Evolutionary conservation across 1,139 yeast species (phyloP).

Genomic region (Candida gigantensis): DNA sequence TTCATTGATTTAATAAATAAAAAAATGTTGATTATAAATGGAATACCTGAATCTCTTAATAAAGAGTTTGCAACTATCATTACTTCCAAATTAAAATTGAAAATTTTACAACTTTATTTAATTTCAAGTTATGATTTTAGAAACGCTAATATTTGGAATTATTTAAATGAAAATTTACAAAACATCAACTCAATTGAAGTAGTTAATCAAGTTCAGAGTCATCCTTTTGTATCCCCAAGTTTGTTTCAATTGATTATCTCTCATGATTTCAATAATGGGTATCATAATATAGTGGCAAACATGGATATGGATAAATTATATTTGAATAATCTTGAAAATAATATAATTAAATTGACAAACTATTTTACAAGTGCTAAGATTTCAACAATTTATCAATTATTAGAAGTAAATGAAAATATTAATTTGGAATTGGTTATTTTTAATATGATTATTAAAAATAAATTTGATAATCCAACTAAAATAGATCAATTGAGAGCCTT

Average conservation of each 20-base stretch:
- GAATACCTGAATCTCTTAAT: too few relatives aligned
- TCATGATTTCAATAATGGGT: conserved; percentile 11
- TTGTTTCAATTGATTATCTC: conserved; percentile 2
- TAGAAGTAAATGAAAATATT: conserved; percentile 13
- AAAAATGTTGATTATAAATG: conserved; percentile 31
- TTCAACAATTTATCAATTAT: conserved; percentile 18
- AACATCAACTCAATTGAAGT: neutral
- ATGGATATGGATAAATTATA: conserved; percentile 19
- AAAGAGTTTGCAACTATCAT: too few relatives aligned
- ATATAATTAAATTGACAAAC: conserved; percentile 29
- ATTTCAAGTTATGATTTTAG: conserved; percentile 38
- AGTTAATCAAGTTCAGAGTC: conserved; percentile 3
- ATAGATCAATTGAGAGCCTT: conserved; percentile 36
- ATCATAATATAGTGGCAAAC: conserved; percentile 6
- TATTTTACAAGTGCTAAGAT: conserved; percentile 31
- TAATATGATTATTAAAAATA: conserved; percentile 36
- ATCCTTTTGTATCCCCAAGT: conserved; percentile 10
- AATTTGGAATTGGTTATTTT: conserved; percentile 28
- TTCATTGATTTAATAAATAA: conserved; percentile 41
- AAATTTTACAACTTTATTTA: conserved; percentile 32
- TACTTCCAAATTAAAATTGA: conserved; percentile 21
- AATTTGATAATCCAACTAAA: conserved; percentile 30
- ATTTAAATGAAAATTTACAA: conserved; percentile 19
- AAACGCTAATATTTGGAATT: conserved; percentile 28
- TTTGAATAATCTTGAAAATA: conserved; percentile 33